These are phyloP conservation scores for Candida ascalaphidarum DNA, from an alignment of 805 yeast species.

Conservation along the genomic window DNA sequence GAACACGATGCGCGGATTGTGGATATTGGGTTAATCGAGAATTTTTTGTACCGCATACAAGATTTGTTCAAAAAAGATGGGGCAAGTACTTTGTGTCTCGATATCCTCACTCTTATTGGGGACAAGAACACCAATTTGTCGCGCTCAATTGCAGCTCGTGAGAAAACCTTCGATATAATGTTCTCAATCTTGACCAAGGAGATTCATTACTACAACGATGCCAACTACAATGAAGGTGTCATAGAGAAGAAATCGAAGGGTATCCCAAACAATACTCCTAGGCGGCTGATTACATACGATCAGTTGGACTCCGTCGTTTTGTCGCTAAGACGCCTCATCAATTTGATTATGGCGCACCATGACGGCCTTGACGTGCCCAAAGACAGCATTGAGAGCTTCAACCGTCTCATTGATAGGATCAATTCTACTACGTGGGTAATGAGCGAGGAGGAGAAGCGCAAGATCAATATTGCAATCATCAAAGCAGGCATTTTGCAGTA, in stretches of 20 bases:
- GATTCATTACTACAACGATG: conserved; percentile 19
- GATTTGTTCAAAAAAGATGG: conserved; percentile 7
- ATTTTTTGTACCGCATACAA: conserved; percentile 24
- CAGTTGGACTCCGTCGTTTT: conserved; percentile 16
- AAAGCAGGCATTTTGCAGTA: conserved; percentile 20
- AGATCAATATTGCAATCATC: conserved; percentile 17
- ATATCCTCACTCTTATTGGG: conserved; percentile 16
- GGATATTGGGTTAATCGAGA: conserved; percentile 24
- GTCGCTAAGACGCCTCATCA: conserved; percentile 14
- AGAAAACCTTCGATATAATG: conserved; percentile 19
- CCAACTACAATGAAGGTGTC: conserved; percentile 13
- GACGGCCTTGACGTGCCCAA: conserved; percentile 9
- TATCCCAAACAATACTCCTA: conserved; percentile 16
- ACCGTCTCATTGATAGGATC: conserved; percentile 15
- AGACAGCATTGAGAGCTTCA: conserved; percentile 14
- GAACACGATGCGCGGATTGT: conserved; percentile 5
- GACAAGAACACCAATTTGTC: conserved; percentile 9
- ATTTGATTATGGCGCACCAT: conserved; percentile 12
- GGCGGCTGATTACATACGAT: conserved; percentile 12
- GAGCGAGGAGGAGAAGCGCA: conserved; percentile 6
- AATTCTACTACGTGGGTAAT: conserved; percentile 17
- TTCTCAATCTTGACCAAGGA: conserved; percentile 21
- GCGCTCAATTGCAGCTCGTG: conserved; percentile 12
- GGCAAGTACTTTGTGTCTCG: conserved; percentile 15
- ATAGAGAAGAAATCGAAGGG: conserved; percentile 5